These are phyloP conservation scores for Vaccinium vitisidaea DNA, from an alignment of 148 eudicot genomes.

Conservation along the genomic window DNA sequence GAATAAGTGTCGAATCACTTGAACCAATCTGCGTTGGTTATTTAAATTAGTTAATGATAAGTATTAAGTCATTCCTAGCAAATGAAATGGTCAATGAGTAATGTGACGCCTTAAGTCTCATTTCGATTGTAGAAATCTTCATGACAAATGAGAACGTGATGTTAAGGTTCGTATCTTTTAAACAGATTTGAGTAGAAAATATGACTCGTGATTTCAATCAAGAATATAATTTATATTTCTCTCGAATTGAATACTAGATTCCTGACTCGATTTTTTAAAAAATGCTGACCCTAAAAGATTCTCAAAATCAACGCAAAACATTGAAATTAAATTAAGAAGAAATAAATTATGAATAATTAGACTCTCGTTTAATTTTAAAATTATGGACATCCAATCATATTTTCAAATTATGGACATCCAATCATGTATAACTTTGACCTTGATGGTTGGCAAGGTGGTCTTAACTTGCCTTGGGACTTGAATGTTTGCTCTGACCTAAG, in stretches of 20 bases:
- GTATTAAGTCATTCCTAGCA: too few species aligned
- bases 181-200: not conserved
- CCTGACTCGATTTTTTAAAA: not conserved
- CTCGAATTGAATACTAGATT: not conserved
- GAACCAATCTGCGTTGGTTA: too few species aligned
- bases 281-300: not conserved
- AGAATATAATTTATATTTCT: not conserved
- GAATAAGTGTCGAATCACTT: too few species aligned
- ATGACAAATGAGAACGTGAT: not conserved
- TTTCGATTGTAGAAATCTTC: not conserved
- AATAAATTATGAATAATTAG: not conserved
- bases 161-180: not conserved
- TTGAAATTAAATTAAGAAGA: not conserved
- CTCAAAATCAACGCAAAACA: not conserved
- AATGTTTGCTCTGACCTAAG: fast-evolving
- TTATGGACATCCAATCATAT: not conserved
- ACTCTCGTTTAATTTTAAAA: not conserved
- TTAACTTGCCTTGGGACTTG: too few species aligned
- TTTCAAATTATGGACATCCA: not conserved
- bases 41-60: too few species aligned
- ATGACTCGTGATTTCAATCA: not conserved
- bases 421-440: not conserved
- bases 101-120: not conserved
- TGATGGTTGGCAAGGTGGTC: too few species aligned
- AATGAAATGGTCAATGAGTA: not conserved